Base-by-base conservation (phyloP, 805 yeast genomes). In the Metschnikowia continentalis region DNA sequence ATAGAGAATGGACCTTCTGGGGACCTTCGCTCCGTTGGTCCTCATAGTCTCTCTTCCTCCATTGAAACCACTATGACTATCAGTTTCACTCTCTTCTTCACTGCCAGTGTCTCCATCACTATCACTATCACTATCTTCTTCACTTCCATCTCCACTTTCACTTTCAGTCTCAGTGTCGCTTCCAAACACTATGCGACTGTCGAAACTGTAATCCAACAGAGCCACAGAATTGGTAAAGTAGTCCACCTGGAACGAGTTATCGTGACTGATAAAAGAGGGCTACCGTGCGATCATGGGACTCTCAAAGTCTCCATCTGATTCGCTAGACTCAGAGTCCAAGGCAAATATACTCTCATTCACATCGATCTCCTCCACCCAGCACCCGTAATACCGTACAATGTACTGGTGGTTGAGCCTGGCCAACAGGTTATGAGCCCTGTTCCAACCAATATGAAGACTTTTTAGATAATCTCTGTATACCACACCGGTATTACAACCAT, bases 381-480 rank as follows among this genome's bases (percentile, higher is more conserved):
- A 96, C 3, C 97, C 96, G 68, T 88, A 94, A 68, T 94, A 94
- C 51, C 99, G 74, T 3, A 94, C 99, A 38, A 94, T 97, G 65
- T 90, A 92, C 64, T 91, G 97, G 63, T 94, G 97, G 60, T 91
- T 92, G 48, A 94, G 74, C 53, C 98, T 77, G 2, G 98, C 96
- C 58, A 94, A 76, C 10, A n/a, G n/a, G n/a, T n/a, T n/a, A n/a
- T n/a, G n/a, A n/a, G n/a, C n/a, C n/a, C n/a, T n/a, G n/a, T n/a
- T n/a, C n/a, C n/a, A n/a, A n/a, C n/a, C n/a, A n/a, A n/a, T n/a
- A n/a, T n/a, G n/a, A n/a, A n/a, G n/a, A n/a, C n/a, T n/a, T n/a
- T n/a, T n/a, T n/a, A n/a, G n/a, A n/a, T n/a, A n/a, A n/a, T n/a
- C n/a, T n/a, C n/a, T n/a, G n/a, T n/a, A n/a, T n/a, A n/a, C n/a